phyloP scores from a whole-genome alignment of 2,329 filamentous ascomycete species.

The Nigrograna mackinnonii region DNA sequence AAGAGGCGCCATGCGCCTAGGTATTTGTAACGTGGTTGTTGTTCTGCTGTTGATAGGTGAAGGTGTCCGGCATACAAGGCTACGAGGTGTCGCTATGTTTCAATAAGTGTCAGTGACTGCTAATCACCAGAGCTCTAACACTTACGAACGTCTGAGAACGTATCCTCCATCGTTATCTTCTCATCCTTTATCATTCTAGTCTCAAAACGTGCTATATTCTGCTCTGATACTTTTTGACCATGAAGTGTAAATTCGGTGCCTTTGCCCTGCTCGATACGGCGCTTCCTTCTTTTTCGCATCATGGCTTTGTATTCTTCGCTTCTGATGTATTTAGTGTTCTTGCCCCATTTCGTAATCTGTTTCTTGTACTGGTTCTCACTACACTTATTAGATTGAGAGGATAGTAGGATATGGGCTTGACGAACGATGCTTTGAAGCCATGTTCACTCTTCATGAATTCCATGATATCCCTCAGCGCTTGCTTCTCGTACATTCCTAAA shows the following conservation, averaged over 20 bases:
- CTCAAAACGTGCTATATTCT: neutral
- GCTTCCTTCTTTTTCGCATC: neutral
- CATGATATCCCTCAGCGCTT: conserved; percentile 4
- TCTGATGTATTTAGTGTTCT: neutral
- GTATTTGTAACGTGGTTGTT: no score
- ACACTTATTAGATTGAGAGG: neutral
- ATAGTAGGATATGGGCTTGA: neutral
- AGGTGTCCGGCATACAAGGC: no score
- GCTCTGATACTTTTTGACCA: neutral
- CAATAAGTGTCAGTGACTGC: no score
- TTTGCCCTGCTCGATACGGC: neutral
- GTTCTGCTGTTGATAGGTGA: no score
- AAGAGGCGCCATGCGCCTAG: no score
- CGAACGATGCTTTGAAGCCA: conserved; percentile 3
- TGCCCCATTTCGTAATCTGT: neutral
- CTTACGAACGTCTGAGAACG: no score
- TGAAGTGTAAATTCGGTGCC: neutral
- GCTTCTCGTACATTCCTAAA: conserved; percentile 2
- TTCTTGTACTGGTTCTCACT: conserved; percentile 1
- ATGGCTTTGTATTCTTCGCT: neutral
- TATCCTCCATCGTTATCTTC: no score
- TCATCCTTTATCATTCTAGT: neutral
- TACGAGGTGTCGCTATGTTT: no score
- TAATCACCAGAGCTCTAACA: no score
- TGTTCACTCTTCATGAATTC: conserved; percentile 1